Conservation (phyloP, 345 rosid species). For the Salix exigua region DNA sequence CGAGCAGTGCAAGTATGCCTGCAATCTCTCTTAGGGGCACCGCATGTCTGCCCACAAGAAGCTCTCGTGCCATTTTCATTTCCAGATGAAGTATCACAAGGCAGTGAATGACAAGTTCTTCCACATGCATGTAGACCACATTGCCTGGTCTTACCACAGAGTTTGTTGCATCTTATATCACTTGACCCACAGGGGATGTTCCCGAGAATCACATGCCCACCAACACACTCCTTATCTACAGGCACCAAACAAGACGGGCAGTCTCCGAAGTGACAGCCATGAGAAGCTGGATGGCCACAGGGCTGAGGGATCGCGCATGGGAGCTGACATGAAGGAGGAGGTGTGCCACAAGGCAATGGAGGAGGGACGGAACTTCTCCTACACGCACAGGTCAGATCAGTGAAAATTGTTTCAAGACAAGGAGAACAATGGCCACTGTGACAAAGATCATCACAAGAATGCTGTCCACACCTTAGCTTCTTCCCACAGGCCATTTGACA, state of each 20-base stretch:
- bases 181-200: conserved; percentile 95
- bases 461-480: conserved; percentile 90
- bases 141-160: conserved; percentile 86
- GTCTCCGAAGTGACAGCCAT: conserved; percentile 94
- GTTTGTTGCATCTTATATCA: conserved; percentile 85
- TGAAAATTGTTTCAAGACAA: conserved; percentile 82
- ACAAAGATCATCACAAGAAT: conserved; percentile 79
- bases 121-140: conserved; percentile 97
- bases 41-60: conserved; percentile 91
- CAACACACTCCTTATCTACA: conserved; percentile 82
- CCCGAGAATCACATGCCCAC: conserved; percentile 90
- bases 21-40: conserved; percentile 93
- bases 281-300: conserved; percentile 88
- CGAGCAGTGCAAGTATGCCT: conserved; percentile 72
- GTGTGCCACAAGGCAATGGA: conserved; percentile 91
- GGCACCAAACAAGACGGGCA: conserved; percentile 96
- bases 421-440: conserved; percentile 97
- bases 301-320: conserved; percentile 72
- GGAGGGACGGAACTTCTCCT: conserved; percentile 91
- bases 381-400: conserved; percentile 90
- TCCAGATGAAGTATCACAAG: conserved; percentile 53
- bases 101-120: conserved; percentile 69
- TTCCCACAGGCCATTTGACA: conserved; percentile 88
- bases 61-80: conserved; percentile 42
- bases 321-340: conserved; percentile 82